A percentile compares a stretch with the other conserved stretches of the same genome.
Evolutionary conservation across 202 grass and related monocot genomes (phyloP).

Genomic region (Saccharum hybrid): DNA sequence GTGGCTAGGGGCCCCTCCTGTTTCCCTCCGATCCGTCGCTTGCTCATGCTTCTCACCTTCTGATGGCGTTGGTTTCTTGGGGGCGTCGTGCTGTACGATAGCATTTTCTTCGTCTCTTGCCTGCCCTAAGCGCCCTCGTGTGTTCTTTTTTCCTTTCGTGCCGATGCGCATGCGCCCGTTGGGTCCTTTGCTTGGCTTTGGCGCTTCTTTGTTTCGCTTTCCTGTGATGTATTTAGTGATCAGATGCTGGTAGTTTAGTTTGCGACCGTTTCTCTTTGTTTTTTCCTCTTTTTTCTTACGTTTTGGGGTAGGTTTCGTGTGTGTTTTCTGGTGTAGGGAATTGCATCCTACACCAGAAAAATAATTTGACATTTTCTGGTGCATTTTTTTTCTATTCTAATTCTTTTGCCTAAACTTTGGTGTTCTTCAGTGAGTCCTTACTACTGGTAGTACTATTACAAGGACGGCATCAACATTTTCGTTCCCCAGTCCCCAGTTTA

Average conservation of each 20-base stretch:
- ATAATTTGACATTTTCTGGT: not conserved
- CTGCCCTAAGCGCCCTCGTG: not conserved
- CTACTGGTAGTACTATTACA: not conserved
- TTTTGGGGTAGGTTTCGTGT: not conserved
- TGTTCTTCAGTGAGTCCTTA: not conserved
- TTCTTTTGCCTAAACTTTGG: slow-evolving; percentile 16
- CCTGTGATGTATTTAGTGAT: not conserved
- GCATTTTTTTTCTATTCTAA: not conserved
- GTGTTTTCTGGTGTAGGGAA: too few relatives aligned
- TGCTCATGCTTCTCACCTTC: not conserved
- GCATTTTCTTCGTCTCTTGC: slow-evolving; percentile 23
- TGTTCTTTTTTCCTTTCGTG: not conserved
- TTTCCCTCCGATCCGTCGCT: not conserved
- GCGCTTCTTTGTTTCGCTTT: not conserved
- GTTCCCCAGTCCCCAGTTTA: not conserved
- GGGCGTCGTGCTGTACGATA: not conserved
- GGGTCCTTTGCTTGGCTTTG: not conserved
- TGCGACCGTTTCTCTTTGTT: not conserved
- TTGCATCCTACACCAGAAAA: too few relatives aligned
- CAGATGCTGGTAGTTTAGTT: not conserved
- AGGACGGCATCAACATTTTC: not conserved
- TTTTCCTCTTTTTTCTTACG: too few relatives aligned
- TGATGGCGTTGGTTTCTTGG: not conserved
- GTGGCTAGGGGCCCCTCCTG: not conserved
- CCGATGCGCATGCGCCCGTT: not conserved